Evolutionary conservation across 768 basidiomycete species (phyloP).

Genomic region (Lentinula sp.): DNA sequence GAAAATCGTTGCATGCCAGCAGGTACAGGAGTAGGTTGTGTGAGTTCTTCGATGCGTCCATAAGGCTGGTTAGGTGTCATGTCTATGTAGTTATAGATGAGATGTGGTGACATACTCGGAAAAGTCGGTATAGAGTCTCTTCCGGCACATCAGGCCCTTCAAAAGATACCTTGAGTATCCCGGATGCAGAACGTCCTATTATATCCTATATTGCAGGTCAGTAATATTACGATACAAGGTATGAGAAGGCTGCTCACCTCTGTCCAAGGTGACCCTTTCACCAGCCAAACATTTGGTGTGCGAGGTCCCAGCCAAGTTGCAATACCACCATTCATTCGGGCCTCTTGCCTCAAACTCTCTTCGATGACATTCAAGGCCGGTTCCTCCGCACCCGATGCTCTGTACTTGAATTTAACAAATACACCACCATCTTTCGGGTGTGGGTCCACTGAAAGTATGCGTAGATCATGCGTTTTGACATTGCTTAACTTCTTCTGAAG

Average conservation of each 20-base stretch:
- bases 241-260: conserved; percentile 46
- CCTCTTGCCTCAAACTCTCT: conserved; percentile 36
- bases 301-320: conserved; percentile 57
- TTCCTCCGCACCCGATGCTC: conserved; percentile 24
- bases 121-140: conserved; percentile 69
- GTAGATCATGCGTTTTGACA: conserved; percentile 52
- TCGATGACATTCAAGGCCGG: conserved; percentile 43
- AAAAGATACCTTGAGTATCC: conserved; percentile 70
- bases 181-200: conserved; percentile 71
- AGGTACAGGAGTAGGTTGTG: conserved; percentile 51
- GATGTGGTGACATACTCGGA: conserved; percentile 49
- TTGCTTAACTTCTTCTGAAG: conserved; percentile 43
- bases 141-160: conserved; percentile 86
- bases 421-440: conserved; percentile 81
- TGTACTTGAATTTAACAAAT: conserved; percentile 70
- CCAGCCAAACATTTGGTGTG: conserved; percentile 58
- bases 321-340: conserved; percentile 45
- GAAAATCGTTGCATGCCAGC: conserved; percentile 64
- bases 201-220: neutral
- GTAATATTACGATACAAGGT: neutral
- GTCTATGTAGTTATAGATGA: neutral
- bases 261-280: conserved; percentile 73
- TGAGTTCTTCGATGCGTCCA: conserved; percentile 70
- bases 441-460: conserved; percentile 57
- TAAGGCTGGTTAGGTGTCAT: conserved; percentile 50